phyloP scores from a whole-genome alignment of 177 flowering plant species.

The Telopea speciosissima region DNA sequence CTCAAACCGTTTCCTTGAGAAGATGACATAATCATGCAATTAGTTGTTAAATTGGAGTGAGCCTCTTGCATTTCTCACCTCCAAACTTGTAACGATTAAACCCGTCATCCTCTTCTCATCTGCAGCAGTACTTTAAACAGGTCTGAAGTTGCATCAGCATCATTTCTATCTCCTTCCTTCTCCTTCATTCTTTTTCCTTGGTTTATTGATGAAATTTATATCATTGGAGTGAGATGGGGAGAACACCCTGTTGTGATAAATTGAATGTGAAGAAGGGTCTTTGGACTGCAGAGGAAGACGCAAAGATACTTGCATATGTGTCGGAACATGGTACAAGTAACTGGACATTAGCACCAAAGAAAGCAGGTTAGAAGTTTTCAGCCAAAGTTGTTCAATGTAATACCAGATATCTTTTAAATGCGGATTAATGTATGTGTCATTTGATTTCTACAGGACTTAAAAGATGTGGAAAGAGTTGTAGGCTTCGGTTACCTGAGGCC shows the following conservation, averaged over 20 bases:
- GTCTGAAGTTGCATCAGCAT: slow-evolving; percentile 10
- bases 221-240: slow-evolving; percentile 39
- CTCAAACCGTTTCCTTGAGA: slow-evolving; percentile 24
- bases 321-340: slow-evolving; percentile 74
- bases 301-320: slow-evolving; percentile 49
- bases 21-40: slow-evolving; percentile 45
- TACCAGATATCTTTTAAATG: not conserved
- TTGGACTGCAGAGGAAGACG: slow-evolving; percentile 76
- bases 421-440: not conserved
- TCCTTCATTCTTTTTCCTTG: not conserved
- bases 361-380: slow-evolving; percentile 51
- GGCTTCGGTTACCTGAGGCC: slow-evolving; percentile 63
- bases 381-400: not conserved
- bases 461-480: slow-evolving; percentile 86
- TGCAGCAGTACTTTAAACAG: slow-evolving; percentile 10
- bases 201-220: not conserved
- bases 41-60: slow-evolving; percentile 33
- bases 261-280: slow-evolving; percentile 45
- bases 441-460: slow-evolving; percentile 42
- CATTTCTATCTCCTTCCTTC: not conserved
- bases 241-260: slow-evolving; percentile 62
- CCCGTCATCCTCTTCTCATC: slow-evolving; percentile 18
- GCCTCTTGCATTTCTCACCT: slow-evolving; percentile 56
- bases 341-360: slow-evolving; percentile 62
- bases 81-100: slow-evolving; percentile 41